Conservation (phyloP, 2,329 filamentous ascomycete genomes). For the Penicillium sp. region DNA sequence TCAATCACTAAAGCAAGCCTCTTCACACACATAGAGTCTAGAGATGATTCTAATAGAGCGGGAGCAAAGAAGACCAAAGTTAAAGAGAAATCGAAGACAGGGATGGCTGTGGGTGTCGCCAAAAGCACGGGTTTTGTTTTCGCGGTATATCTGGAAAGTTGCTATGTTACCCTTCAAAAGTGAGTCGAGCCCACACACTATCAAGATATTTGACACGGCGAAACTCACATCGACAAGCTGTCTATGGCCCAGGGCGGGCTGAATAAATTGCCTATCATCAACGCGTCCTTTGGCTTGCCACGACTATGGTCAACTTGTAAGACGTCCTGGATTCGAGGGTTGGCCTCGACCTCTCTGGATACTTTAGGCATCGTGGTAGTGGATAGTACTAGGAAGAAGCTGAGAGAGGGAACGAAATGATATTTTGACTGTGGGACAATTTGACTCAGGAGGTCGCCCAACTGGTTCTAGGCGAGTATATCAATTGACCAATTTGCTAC, state of each 20-base stretch:
- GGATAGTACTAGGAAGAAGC: no score
- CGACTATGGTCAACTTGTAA: no score
- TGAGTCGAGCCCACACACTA: neutral
- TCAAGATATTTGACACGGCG: neutral
- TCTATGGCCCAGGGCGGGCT: neutral
- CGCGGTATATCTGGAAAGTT: no score
- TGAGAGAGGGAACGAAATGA: no score
- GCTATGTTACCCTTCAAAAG: constrained; percentile 11
- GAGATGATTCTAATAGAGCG: neutral
- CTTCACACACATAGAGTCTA: neutral
- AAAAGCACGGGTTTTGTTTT: no score
- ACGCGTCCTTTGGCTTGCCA: no score
- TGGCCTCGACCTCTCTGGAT: no score
- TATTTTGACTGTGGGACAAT: constrained; percentile 7
- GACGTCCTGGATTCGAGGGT: no score
- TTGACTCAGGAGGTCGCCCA: neutral
- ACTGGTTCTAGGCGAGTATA: neutral
- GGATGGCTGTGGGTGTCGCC: no score
- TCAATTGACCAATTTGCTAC: constrained; percentile 4
- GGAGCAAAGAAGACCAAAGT: neutral
- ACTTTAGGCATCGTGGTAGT: no score
- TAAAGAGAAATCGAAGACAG: neutral
- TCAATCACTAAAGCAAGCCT: neutral
- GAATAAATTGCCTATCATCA: no score
- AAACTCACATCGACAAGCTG: neutral